A percentile compares a stretch with the other conserved stretches of the same genome.
Evolutionary conservation across 208 protist species (phyloP).

Genomic region (Hexamita inflata): DNA sequence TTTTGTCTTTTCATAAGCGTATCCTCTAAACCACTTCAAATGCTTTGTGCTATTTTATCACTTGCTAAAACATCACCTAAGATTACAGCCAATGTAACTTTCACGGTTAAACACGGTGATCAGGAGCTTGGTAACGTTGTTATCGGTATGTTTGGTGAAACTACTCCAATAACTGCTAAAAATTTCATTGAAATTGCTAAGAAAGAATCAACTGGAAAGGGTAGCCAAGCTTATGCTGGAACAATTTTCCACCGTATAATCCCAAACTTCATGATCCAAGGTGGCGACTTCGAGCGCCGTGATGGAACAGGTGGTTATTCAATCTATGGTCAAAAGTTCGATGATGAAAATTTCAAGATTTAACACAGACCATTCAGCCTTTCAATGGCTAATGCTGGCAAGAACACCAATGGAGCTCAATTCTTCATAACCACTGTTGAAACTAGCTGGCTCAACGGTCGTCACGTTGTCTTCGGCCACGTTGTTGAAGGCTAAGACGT

Average conservation of each 20-base stretch:
- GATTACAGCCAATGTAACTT: slow-evolving; percentile 31
- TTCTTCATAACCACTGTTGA: slow-evolving; percentile 49
- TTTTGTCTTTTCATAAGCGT: too few species aligned
- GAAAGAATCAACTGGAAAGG: slow-evolving; percentile 57
- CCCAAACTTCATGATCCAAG: slow-evolving; percentile 74
- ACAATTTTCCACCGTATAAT: slow-evolving; percentile 73
- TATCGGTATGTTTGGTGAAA: slow-evolving; percentile 62
- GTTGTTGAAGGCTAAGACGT: slow-evolving; percentile 48
- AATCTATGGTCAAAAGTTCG: slow-evolving; percentile 81
- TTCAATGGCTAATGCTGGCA: slow-evolving; percentile 54
- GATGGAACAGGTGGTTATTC: slow-evolving; percentile 86
- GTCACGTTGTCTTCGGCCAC: slow-evolving; percentile 51
- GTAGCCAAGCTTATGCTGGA: slow-evolving; percentile 65
- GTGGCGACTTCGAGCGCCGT: slow-evolving; percentile 81
- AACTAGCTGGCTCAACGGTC: slow-evolving; percentile 37
- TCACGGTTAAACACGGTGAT: slow-evolving; percentile 36
- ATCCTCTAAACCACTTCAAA: too few species aligned
- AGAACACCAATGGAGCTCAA: slow-evolving; percentile 53
- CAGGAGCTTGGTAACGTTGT: slow-evolving; percentile 49
- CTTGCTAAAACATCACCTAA: slow-evolving; percentile 18
- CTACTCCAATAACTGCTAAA: slow-evolving; percentile 63
- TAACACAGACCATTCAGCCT: slow-evolving; percentile 51
- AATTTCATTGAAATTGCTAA: slow-evolving; percentile 73
- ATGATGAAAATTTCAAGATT: slow-evolving; percentile 73
- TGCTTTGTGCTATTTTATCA: too few species aligned